A percentile compares a stretch with the other conserved stretches of the same genome.
Conservation (phyloP, 352 stramenopile species). For the Pythium aquatile region DNA sequence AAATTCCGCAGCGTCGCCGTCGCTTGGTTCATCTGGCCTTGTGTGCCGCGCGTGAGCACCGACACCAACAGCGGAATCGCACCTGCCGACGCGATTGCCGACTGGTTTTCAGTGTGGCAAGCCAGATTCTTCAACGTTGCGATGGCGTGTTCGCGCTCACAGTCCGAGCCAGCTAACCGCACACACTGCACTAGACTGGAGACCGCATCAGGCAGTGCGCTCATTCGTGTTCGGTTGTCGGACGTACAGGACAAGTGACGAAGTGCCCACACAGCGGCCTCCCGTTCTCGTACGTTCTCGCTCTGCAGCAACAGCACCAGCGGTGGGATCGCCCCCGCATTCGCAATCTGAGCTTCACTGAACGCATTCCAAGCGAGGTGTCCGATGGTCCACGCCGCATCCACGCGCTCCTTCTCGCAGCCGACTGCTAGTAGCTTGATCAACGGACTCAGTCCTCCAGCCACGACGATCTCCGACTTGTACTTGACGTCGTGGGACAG, state of each 20-base stretch:
- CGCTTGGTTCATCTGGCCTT: constrained; percentile 12
- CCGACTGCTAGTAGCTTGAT: constrained; percentile 12
- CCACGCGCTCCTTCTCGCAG: constrained; percentile 12
- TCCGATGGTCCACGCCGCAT: constrained; percentile 26
- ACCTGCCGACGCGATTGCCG: constrained; percentile 2
- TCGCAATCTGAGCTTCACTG: constrained; percentile 23
- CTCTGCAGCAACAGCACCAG: constrained; percentile 16
- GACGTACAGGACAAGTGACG: constrained; percentile 23
- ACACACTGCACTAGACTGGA: constrained; percentile 3
- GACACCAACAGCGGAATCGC: constrained; percentile 17
- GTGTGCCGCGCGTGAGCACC: constrained; percentile 9
- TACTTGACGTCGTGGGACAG: constrained; percentile 16
- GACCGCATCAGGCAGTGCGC: neutral
- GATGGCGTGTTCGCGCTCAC: constrained; percentile 23
- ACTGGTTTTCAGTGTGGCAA: constrained; percentile 22
- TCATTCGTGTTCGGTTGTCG: constrained; percentile 16
- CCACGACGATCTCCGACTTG: constrained; percentile 26
- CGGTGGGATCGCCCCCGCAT: constrained; percentile 19
- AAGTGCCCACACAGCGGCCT: constrained; percentile 20
- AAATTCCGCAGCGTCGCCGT: constrained; percentile 21
- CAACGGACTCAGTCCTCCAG: constrained; percentile 20
- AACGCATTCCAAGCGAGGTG: constrained; percentile 27
- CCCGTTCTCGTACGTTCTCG: constrained; percentile 20
- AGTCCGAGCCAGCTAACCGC: constrained; percentile 13
- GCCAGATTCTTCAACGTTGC: constrained; percentile 26